These are phyloP conservation scores for Venturia oleaginea DNA, from an alignment of 2,329 filamentous ascomycete species.

Conservation along the genomic window DNA sequence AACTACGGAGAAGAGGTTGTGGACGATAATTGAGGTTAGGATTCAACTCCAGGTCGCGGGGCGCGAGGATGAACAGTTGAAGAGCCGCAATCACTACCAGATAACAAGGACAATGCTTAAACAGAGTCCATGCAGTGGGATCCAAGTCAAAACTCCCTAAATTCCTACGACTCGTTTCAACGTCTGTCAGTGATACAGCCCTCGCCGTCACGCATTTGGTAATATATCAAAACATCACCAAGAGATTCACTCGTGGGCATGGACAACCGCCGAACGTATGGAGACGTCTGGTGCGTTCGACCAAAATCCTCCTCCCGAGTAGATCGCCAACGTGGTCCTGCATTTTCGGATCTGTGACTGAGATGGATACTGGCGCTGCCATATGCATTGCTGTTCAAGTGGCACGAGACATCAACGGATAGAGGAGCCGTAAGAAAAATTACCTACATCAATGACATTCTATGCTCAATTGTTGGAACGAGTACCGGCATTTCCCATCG, in stretches of 20 bases:
- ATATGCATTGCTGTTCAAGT: neutral
- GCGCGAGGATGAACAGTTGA: neutral
- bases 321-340: neutral
- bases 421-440: neutral
- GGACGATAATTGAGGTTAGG: constrained; percentile 38
- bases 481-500: neutral
- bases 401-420: neutral
- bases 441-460: neutral
- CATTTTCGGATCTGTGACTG: neutral
- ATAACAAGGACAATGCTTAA: neutral
- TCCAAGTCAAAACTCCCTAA: no score
- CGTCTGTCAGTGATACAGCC: neutral
- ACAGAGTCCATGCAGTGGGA: neutral
- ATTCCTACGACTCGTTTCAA: neutral
- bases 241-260: neutral
- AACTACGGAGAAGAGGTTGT: constrained; percentile 79
- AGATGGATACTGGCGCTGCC: neutral
- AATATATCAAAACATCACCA: neutral
- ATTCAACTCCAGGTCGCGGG: neutral
- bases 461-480: neutral
- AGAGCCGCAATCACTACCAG: neutral
- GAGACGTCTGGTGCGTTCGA: neutral
- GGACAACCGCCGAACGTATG: neutral
- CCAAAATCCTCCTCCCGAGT: neutral
- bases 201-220: neutral